Conservation (phyloP, 1,139 yeast genomes). For the Suhomyces coccinellae region DNA sequence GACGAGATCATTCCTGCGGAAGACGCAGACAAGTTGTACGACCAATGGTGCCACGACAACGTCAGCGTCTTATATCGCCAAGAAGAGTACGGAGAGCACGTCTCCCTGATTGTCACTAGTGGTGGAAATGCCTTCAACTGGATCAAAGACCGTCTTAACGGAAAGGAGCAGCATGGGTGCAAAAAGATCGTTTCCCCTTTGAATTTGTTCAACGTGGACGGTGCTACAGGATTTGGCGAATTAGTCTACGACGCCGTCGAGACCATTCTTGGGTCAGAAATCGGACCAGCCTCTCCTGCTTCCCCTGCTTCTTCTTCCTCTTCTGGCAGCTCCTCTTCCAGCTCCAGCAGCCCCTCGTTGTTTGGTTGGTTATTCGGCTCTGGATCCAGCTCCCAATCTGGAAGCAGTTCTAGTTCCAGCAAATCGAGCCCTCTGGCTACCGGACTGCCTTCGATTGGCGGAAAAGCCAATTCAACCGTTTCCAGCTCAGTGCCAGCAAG, state of each 20-base stretch:
- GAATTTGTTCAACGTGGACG: background rate
- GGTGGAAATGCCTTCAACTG: slow-evolving; percentile 19
- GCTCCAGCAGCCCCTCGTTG: background rate
- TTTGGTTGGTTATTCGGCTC: background rate
- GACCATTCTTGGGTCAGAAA: background rate
- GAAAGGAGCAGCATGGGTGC: slow-evolving; percentile 4
- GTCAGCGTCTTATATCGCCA: slow-evolving; percentile 19
- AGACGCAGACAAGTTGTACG: slow-evolving; percentile 14
- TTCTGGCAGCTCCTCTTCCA: background rate
- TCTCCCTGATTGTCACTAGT: slow-evolving; percentile 17
- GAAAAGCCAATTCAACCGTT: background rate
- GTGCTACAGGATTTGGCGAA: background rate
- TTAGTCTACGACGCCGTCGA: background rate
- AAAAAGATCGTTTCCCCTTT: background rate
- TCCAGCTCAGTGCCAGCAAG: background rate
- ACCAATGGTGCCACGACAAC: slow-evolving; percentile 19
- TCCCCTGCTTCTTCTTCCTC: background rate
- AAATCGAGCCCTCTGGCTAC: background rate
- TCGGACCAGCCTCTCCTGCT: slow-evolving; percentile 1
- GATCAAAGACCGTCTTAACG: slow-evolving; percentile 12
- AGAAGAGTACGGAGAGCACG: slow-evolving; percentile 20
- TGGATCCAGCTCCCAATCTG: background rate
- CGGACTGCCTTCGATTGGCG: no score
- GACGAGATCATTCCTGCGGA: slow-evolving; percentile 26
- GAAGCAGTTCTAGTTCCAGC: background rate